Evolutionary conservation across 352 stramenopile genomes (phyloP).

Genomic region (Pythium dissotocum): DNA sequence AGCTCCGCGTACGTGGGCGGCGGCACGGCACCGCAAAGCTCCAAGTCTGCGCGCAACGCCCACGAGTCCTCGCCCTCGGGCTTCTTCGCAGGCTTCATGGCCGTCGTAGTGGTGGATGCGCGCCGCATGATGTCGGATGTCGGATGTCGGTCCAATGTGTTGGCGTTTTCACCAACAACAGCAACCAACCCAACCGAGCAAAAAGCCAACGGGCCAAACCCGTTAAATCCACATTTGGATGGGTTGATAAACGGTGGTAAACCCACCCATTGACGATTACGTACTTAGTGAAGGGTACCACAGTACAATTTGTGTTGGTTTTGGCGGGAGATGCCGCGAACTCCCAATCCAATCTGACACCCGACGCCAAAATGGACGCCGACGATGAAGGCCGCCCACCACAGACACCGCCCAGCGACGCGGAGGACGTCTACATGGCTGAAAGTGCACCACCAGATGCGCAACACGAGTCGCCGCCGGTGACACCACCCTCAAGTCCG

Average conservation of each 20-base stretch:
- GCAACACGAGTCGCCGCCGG: slow-evolving; percentile 41
- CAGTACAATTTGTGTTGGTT: slow-evolving; percentile 14
- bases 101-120: background rate
- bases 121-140: background rate
- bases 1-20: slow-evolving; percentile 57
- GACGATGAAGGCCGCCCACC: slow-evolving; percentile 17
- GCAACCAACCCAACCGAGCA: background rate
- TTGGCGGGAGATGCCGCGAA: background rate
- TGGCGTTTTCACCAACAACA: slow-evolving; percentile 8
- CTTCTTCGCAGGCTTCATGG: slow-evolving; percentile 7
- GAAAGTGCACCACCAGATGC: slow-evolving; percentile 2
- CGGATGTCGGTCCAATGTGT: background rate
- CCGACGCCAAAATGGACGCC: slow-evolving; percentile 8
- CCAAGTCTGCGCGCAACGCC: slow-evolving; percentile 50
- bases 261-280: background rate
- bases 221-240: background rate
- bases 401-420: slow-evolving; percentile 20
- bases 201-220: background rate
- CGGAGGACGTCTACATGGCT: slow-evolving; percentile 11
- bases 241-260: background rate
- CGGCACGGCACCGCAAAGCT: slow-evolving; percentile 60
- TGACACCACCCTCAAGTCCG: slow-evolving; percentile 66
- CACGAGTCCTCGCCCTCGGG: slow-evolving; percentile 40
- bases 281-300: background rate
- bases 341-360: background rate